These are phyloP conservation scores for Agrocybe pediades DNA, from an alignment of 768 basidiomycete species.

Conservation along the genomic window DNA sequence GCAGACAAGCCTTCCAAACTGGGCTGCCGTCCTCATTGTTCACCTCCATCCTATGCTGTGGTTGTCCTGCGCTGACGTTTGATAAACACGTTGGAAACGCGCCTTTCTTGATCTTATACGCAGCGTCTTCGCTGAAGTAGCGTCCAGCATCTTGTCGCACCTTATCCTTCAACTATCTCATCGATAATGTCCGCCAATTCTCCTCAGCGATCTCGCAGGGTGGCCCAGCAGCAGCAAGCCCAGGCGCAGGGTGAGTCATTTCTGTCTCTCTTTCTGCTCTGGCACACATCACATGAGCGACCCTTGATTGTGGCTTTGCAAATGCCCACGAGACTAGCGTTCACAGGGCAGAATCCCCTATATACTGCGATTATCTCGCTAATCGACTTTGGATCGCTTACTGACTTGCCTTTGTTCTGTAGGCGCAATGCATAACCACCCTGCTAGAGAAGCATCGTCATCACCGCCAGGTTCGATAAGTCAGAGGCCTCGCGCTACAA, in stretches of 20 bases:
- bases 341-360: slow-evolving; percentile 5
- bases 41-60: slow-evolving; percentile 24
- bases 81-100: slow-evolving; percentile 69
- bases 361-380: background rate
- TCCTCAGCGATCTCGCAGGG: slow-evolving; percentile 58
- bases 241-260: slow-evolving; percentile 44
- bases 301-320: slow-evolving; percentile 12
- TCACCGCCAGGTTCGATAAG: slow-evolving; percentile 41
- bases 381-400: slow-evolving; percentile 12
- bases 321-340: background rate
- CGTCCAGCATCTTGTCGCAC: slow-evolving; percentile 18
- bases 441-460: slow-evolving; percentile 47
- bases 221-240: slow-evolving; percentile 45
- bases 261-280: slow-evolving; percentile 15
- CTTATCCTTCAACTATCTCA: slow-evolving; percentile 28
- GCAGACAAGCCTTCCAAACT: slow-evolving; percentile 49
- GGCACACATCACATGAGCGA: slow-evolving; percentile 18
- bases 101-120: slow-evolving; percentile 42
- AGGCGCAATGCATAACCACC: slow-evolving; percentile 45
- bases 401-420: slow-evolving; percentile 19
- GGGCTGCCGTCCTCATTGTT: slow-evolving; percentile 60
- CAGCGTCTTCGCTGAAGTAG: slow-evolving; percentile 16
- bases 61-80: slow-evolving; percentile 42
- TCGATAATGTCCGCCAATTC: slow-evolving; percentile 55
- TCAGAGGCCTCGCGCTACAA: slow-evolving; percentile 54